Evolutionary conservation across 225 moss, liverwort and hornwort genomes (phyloP).

Genomic region (Thuidium tamariscinum): DNA sequence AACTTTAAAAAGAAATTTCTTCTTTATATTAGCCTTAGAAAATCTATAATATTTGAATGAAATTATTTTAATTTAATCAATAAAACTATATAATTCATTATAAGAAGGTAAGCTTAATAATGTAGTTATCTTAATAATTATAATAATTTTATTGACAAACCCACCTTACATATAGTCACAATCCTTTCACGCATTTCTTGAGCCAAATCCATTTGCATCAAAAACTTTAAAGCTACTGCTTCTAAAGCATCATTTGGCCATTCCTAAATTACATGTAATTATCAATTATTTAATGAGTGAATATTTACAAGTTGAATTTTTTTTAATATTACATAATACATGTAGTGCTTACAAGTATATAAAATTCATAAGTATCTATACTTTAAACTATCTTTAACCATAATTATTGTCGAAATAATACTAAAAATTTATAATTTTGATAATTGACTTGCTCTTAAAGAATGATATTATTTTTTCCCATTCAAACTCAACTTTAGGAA

Average conservation of each 20-base stretch:
- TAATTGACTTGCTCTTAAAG: not conserved
- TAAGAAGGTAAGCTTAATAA: accelerated
- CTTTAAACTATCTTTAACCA: not conserved
- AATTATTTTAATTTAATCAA: not conserved
- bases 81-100: not conserved
- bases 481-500: not conserved
- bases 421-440: not conserved
- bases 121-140: not conserved
- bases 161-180: slow-evolving; percentile 77
- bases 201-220: slow-evolving; percentile 64
- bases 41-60: not conserved
- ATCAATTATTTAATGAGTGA: too few species aligned
- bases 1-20: not conserved
- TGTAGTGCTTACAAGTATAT: not conserved
- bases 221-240: slow-evolving; percentile 81
- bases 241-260: slow-evolving; percentile 94
- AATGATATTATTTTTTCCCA: too few species aligned
- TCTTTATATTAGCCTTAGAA: not conserved
- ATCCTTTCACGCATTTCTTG: slow-evolving; percentile 52
- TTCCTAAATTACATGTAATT: slow-evolving; percentile 18
- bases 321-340: not conserved
- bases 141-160: not conserved
- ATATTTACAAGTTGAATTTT: not conserved
- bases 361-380: not conserved
- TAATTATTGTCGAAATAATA: not conserved